A percentile compares a stretch with the other conserved stretches of the same genome.
Conservation (phyloP, 2,329 filamentous ascomycete species). For the Ceratocystis destructans region DNA sequence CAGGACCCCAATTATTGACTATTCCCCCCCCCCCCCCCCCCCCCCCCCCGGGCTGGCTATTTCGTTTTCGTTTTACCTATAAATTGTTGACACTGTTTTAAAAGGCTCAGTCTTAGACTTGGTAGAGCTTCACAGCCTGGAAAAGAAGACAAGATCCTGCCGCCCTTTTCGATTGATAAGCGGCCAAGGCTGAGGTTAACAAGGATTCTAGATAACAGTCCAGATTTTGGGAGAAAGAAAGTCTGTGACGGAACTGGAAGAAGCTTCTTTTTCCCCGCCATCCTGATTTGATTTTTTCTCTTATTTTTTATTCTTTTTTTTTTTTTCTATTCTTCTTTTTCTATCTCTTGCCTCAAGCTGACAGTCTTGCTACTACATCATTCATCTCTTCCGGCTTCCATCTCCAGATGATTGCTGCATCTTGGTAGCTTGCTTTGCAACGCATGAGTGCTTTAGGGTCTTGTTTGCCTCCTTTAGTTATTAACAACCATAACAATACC, state of each 20-base stretch:
- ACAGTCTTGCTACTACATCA: background rate
- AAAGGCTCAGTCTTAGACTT: no score
- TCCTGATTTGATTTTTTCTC: background rate
- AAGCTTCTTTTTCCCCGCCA: constrained; percentile 6
- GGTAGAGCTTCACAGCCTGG: background rate
- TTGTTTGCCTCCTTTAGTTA: background rate
- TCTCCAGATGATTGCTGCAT: background rate
- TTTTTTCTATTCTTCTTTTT: background rate
- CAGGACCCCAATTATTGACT: no score
- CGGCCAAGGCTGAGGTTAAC: constrained; percentile 1
- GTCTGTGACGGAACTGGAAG: background rate
- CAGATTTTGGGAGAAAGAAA: background rate
- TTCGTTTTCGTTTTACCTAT: no score
- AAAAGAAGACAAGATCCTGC: background rate
- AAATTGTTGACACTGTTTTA: no score
- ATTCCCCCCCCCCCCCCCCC: no score
- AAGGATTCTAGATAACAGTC: background rate
- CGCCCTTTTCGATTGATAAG: background rate
- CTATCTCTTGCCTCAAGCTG: background rate
- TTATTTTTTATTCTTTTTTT: background rate
- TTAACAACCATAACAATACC: background rate
- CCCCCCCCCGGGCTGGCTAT: no score
- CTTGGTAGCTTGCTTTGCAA: background rate
- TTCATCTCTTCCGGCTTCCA: background rate
- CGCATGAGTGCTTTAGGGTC: background rate